These are phyloP conservation scores for Tricholoma matsutake DNA, from an alignment of 768 basidiomycete genomes.

Conservation along the genomic window DNA sequence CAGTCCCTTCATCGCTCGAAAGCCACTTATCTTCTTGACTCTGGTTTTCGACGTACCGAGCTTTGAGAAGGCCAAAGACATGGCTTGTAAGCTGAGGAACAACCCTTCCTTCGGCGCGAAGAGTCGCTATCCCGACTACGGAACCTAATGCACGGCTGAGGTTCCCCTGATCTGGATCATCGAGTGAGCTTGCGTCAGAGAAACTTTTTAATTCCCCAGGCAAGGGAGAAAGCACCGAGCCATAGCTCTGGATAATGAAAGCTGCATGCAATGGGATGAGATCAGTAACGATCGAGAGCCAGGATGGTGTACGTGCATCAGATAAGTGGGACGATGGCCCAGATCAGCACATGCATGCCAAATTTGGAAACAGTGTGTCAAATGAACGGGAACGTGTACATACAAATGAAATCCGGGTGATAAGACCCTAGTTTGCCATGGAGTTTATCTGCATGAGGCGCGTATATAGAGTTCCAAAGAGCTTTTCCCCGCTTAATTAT, in stretches of 20 bases:
- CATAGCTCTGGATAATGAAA: constrained; percentile 87
- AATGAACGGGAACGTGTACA: constrained; percentile 41
- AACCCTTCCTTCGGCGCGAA: constrained; percentile 82
- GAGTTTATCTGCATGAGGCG: constrained; percentile 87
- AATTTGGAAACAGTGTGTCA: constrained; percentile 31
- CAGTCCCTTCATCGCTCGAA: constrained; percentile 79
- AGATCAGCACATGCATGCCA: constrained; percentile 26
- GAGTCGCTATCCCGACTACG: constrained; percentile 78
- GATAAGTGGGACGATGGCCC: constrained; percentile 25
- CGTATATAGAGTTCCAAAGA: constrained; percentile 86
- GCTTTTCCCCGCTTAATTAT: constrained; percentile 63
- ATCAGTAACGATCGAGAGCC: constrained; percentile 18
- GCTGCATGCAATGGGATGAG: constrained; percentile 39
- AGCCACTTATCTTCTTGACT: constrained; percentile 78
- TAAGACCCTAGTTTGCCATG: constrained; percentile 81
- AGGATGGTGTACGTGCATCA: constrained; percentile 20
- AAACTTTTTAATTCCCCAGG: constrained; percentile 51
- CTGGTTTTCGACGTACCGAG: constrained; percentile 55
- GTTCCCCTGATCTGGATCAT: constrained; percentile 71
- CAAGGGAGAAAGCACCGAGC: constrained; percentile 71
- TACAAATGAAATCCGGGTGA: constrained; percentile 93
- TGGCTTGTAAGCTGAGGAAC: constrained; percentile 87
- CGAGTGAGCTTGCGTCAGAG: constrained; percentile 35
- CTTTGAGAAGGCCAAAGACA: constrained; percentile 87
- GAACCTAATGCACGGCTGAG: constrained; percentile 83